A percentile compares a stretch with the other conserved stretches of the same genome.
phyloP scores from a whole-genome alignment of 495 filamentous ascomycete genomes.

The Annulohypoxylon bovei region DNA sequence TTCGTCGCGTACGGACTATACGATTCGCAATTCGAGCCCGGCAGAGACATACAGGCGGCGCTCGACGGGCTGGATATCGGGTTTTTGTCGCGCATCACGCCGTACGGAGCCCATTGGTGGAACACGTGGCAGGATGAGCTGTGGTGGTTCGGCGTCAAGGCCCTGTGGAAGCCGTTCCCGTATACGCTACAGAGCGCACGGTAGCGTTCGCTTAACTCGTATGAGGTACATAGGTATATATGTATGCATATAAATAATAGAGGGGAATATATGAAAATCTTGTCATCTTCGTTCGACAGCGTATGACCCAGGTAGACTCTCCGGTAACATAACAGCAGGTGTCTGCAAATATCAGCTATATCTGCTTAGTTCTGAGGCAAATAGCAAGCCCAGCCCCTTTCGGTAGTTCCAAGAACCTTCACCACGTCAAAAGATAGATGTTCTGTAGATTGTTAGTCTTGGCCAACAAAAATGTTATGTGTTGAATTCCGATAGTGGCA shows the following conservation, averaged over 20 bases:
- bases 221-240: too few relatives aligned
- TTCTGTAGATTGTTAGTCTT: not conserved
- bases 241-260: not conserved
- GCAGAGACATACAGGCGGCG: constrained; percentile 42
- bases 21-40: constrained; percentile 40
- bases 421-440: constrained; percentile 1
- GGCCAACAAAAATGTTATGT: not conserved
- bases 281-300: constrained; percentile 11
- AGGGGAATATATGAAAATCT: not conserved
- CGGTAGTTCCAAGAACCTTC: too few relatives aligned
- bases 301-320: not conserved
- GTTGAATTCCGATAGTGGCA: not conserved
- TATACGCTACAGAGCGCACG: constrained; percentile 25
- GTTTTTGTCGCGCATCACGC: constrained; percentile 40
- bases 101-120: constrained; percentile 48
- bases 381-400: not conserved
- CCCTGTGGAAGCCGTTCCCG: constrained; percentile 47
- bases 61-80: constrained; percentile 27
- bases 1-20: constrained; percentile 48
- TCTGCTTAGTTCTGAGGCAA: not conserved
- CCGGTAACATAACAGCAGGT: not conserved
- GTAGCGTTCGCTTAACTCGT: not conserved
- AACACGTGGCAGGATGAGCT: constrained; percentile 52
- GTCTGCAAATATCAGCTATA: not conserved
- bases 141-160: constrained; percentile 49